Evolutionary conservation across 2,329 filamentous ascomycete species (phyloP).

Genomic region (Penicillium hesseltinei): DNA sequence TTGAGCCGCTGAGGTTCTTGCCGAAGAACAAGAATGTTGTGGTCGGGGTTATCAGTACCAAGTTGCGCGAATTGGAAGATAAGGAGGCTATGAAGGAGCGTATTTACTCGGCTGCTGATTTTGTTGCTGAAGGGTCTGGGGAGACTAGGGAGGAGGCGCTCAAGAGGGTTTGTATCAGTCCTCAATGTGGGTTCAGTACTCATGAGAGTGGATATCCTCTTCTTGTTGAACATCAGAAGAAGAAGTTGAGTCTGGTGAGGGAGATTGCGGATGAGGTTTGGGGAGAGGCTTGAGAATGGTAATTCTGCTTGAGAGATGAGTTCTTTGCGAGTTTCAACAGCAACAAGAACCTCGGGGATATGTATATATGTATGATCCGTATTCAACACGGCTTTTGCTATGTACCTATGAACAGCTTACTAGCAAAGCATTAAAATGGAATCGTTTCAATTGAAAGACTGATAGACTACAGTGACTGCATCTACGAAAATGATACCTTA

Average conservation of each 20-base stretch:
- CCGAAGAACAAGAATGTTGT: constrained; percentile 64
- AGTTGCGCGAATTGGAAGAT: constrained; percentile 61
- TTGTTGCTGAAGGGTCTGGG: constrained; percentile 65
- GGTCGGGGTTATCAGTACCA: constrained; percentile 60
- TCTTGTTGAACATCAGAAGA: constrained; percentile 66
- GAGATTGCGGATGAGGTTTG: constrained; percentile 72
- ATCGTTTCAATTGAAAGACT: neutral
- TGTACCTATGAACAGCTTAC: neutral
- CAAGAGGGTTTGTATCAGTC: constrained; percentile 64
- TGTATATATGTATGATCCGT: neutral
- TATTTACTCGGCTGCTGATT: constrained; percentile 62
- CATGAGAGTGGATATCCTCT: constrained; percentile 72
- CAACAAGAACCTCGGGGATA: constrained; percentile 5
- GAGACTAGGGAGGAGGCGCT: constrained; percentile 66
- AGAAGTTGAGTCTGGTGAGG: constrained; percentile 68
- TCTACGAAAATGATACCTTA: neutral
- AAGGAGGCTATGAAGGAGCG: constrained; percentile 62
- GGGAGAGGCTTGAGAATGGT: constrained; percentile 33
- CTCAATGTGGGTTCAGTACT: constrained; percentile 72
- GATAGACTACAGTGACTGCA: neutral
- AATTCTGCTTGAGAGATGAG: neutral
- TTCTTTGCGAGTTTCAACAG: constrained; percentile 19
- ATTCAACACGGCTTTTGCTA: constrained; percentile 8
- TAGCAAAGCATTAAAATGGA: neutral
- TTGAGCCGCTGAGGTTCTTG: constrained; percentile 62